Conservation (phyloP, 2,329 filamentous ascomycete genomes). For the Cercospora sp. region DNA sequence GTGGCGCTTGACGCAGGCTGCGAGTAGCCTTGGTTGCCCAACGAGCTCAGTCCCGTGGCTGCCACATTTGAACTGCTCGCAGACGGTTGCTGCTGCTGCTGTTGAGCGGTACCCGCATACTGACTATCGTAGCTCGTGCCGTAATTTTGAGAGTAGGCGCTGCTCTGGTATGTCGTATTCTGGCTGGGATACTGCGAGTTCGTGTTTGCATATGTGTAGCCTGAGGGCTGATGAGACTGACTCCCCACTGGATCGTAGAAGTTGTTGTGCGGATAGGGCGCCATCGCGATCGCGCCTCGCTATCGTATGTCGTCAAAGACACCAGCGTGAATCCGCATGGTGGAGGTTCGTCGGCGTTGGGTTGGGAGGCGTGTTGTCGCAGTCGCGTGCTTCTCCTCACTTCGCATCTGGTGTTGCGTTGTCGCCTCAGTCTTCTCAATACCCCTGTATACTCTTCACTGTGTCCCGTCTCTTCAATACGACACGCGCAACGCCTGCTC, state of each 20-base stretch:
- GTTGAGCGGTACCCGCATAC: constrained; percentile 23
- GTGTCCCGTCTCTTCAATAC: neutral
- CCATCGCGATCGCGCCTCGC: constrained; percentile 23
- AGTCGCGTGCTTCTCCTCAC: neutral
- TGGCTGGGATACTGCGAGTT: constrained; percentile 25
- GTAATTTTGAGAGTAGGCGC: constrained; percentile 22
- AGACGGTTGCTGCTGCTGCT: constrained; percentile 16
- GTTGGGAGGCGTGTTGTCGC: neutral
- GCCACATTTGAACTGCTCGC: constrained; percentile 18
- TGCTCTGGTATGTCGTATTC: constrained; percentile 20
- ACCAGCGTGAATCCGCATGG: constrained; percentile 11
- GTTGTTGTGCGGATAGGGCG: constrained; percentile 35
- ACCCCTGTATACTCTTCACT: neutral
- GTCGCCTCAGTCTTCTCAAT: neutral
- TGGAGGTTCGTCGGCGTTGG: neutral
- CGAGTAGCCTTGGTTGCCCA: constrained; percentile 29
- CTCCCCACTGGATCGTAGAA: constrained; percentile 40
- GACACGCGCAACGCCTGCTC: neutral
- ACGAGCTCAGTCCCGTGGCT: constrained; percentile 30
- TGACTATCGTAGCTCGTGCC: constrained; percentile 24
- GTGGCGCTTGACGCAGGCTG: constrained; percentile 22
- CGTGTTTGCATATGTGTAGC: constrained; percentile 15
- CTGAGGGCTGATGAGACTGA: constrained; percentile 26
- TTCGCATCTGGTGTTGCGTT: neutral
- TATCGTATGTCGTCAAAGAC: constrained; percentile 3